Base-by-base conservation (phyloP, 768 basidiomycete genomes). In the Tricholoma sp. region DNA sequence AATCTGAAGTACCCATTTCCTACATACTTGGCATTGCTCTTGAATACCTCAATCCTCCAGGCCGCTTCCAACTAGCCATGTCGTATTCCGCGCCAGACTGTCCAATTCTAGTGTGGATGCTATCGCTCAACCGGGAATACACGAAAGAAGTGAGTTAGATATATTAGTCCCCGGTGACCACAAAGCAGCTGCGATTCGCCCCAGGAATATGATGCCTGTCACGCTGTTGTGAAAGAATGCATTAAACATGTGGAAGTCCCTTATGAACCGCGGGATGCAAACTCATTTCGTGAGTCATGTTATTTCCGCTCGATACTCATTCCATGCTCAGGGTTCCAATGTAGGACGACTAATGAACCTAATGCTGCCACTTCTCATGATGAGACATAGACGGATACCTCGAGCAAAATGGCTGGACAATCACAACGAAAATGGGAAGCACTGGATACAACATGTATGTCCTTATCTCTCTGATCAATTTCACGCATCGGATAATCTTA, bases 341-440 rank as follows among this genome's bases (percentile, higher is more conserved):
- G 39, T 32, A 91, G 89, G 88, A 18, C 80, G 81, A 65, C 72
- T 88, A 61, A 84, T 91, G 68, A 83, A 84, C 15, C 77, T 85
- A 61, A 85, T 91, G 76, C 72, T 91, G 9, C 89, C 89, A 0
- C 73, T 91, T 11, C 83, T 91, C 62, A 90, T 91, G 89, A 91
- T 91, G 89, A 75, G 89, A 13, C 89, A 91, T 68, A 77, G 89
- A 54, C 83, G 89, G 37, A 87, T 91, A 69, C 87, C 89, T 1
- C 76, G 89, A 17, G 71, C 84, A 11, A 84, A 86, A 59, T 91
- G 89, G 89, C 76, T 78, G 57, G 88, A 89, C 59, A 78, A 78
- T 55, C 70, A 75, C 24, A 86, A 80, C 0, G 61, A 74, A 1
- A 80, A 74, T 42, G 88, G 88, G 42, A 91, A 91, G 61, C 88